Conservation (phyloP, 2,329 filamentous ascomycete species). For the Rhynchosporium agropyri region DNA sequence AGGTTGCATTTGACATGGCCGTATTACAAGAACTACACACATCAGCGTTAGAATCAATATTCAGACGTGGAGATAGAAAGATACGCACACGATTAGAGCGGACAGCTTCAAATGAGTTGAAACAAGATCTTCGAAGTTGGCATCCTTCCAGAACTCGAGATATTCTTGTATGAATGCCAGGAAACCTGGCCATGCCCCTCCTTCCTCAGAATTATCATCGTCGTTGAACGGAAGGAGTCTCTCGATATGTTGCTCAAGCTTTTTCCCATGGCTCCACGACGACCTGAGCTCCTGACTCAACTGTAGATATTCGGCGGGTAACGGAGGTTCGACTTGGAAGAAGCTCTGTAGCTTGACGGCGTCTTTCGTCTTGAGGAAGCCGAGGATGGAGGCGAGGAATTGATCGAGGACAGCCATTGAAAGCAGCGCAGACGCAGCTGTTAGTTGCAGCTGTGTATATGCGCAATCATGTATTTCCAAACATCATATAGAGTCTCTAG, state of each 20-base stretch:
- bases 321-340: conserved; percentile 74
- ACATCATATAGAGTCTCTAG: background rate
- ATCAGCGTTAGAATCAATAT: conserved; percentile 18
- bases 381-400: conserved; percentile 67
- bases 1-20: conserved; percentile 76
- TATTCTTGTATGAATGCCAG: conserved; percentile 80
- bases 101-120: conserved; percentile 76
- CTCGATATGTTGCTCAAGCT: conserved; percentile 65
- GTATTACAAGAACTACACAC: conserved; percentile 72
- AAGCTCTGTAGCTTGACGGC: conserved; percentile 68
- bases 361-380: conserved; percentile 64
- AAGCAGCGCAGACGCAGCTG: background rate
- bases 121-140: conserved; percentile 74
- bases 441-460: background rate
- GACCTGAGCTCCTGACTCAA: conserved; percentile 69
- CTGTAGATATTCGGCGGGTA: conserved; percentile 66
- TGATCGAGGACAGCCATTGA: conserved; percentile 66
- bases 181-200: conserved; percentile 74
- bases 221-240: conserved; percentile 66
- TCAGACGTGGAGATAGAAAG: background rate
- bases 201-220: conserved; percentile 64
- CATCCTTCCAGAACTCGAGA: conserved; percentile 77
- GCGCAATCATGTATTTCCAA: background rate
- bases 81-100: conserved; percentile 70
- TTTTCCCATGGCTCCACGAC: conserved; percentile 53